Conservation (phyloP, 495 filamentous ascomycete genomes). For the Aspergillus carlsbadensis region DNA sequence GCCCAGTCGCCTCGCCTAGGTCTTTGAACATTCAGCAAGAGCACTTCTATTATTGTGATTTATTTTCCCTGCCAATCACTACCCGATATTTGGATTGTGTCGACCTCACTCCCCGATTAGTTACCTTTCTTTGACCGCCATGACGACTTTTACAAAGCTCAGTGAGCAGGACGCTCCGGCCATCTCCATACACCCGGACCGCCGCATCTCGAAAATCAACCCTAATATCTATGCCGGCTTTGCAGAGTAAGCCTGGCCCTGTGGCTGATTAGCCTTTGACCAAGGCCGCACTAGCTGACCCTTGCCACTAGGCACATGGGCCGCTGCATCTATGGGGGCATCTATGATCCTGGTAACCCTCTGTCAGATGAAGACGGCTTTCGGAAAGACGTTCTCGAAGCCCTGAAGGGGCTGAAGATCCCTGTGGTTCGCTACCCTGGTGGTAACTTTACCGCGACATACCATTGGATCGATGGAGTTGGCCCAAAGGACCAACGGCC, state of each 20-base stretch:
- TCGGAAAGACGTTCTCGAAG: constrained; percentile 69
- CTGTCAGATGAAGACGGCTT: constrained; percentile 74
- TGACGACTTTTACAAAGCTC: constrained; percentile 72
- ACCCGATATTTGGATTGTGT: not conserved
- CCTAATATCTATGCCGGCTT: constrained; percentile 75
- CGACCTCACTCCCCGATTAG: constrained; percentile 9
- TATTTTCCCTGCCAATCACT: constrained; percentile 22
- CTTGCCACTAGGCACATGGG: constrained; percentile 65
- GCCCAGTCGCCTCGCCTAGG: constrained; percentile 18
- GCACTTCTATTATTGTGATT: constrained; percentile 12
- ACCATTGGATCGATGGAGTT: constrained; percentile 79
- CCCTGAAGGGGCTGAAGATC: constrained; percentile 66
- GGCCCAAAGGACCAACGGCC: constrained; percentile 68
- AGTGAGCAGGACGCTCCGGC: constrained; percentile 53
- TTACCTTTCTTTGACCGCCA: constrained; percentile 24
- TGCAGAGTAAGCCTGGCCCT: constrained; percentile 54
- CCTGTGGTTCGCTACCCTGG: constrained; percentile 78
- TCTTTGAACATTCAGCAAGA: constrained; percentile 7
- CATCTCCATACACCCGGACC: constrained; percentile 58
- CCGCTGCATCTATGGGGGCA: constrained; percentile 80
- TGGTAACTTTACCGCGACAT: constrained; percentile 78
- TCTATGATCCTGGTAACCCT: constrained; percentile 70
- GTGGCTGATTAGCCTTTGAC: not conserved
- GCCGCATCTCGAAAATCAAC: constrained; percentile 66
- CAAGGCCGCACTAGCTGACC: constrained; percentile 11